Base-by-base conservation (phyloP, 2,329 filamentous ascomycete species). In the Xylariaceae sp. region DNA sequence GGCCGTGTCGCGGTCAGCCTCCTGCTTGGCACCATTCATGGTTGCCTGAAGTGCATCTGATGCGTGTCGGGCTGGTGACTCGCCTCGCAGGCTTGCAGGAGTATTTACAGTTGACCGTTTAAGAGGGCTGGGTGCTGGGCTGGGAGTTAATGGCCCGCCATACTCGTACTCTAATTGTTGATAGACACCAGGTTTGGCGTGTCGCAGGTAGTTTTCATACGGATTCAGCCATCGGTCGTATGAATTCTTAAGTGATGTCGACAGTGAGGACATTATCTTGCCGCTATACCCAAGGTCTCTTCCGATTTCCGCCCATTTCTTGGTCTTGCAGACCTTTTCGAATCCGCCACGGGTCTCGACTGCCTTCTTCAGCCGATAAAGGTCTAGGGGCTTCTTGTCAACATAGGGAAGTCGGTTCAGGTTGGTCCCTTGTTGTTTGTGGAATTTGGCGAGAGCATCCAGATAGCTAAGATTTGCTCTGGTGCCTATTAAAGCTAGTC, bases 281-380 rank as follows among this genome's bases (percentile, higher is more conserved):
- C 93, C 93, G 60, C 91, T 97, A 66, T 98, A 98, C 41, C 93
- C 93, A 36, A 98, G 71, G 62, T 97, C 93, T 57, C 93, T 83
- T 26, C 93, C 93, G 54, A 98, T 97, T 64, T 98, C 93, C 13
- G 93, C 93, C 93, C 93, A 98, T 69, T 97, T 97, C 69, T 98
- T 98, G 42, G 85, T 77, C 66, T 95, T 96, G 75, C 93, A 98
- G 34, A 98, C 93, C 59, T 87, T 87, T 41, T 96, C 90, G 55
- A 98, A 98, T 3, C 93, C 93, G 35, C 93, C 93, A 48, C 93
- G 82, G 22, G 88, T 85, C 61, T 97, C 93, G 28, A 98, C 93
- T 1, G 91, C 91, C 62, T 97, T 97, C 65, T 97, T 97, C 45
- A 98, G 72, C 55, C 91, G 89, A 68, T 95, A 98, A 13, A 98